A percentile compares a stretch with the other conserved stretches of the same genome.
phyloP scores from a whole-genome alignment of 176 grass and related monocot species.

The Metroxylon sagu region DNA sequence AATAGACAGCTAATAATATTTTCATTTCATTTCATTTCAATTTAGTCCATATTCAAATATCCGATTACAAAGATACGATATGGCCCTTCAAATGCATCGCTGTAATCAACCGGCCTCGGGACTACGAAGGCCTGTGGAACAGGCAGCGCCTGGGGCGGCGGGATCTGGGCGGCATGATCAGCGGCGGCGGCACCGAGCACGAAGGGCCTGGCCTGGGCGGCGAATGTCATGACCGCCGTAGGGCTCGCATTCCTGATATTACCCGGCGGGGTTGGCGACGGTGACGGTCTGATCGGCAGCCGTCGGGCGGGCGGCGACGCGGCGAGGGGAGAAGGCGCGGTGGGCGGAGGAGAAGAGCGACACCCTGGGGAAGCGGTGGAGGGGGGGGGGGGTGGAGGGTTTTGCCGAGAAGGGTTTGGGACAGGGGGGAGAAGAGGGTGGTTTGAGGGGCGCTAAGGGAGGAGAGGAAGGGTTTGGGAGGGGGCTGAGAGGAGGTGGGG shows the following conservation, averaged over 20 bases:
- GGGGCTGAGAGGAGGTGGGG: conserved; percentile 14
- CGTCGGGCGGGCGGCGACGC: conserved; percentile 4
- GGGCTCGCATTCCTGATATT: no score
- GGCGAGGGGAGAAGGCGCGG: conserved; percentile 10
- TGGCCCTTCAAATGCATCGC: no score
- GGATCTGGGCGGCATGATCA: conserved; percentile 17
- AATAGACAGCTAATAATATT: no score
- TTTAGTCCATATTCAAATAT: no score
- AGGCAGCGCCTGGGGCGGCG: conserved; percentile 11
- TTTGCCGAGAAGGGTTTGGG: conserved; percentile 26
- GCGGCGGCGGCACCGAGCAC: conserved; percentile 2
- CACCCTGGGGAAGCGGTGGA: conserved; percentile 11
- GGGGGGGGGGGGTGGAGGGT: conserved; percentile 20
- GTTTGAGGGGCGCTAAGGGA: conserved; percentile 7
- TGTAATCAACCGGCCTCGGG: no score
- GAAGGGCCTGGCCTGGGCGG: background rate
- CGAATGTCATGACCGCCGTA: background rate
- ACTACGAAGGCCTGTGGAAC: background rate
- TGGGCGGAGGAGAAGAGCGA: conserved; percentile 28
- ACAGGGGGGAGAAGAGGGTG: background rate
- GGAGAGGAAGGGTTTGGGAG: conserved; percentile 27
- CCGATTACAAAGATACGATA: no score
- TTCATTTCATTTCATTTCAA: no score
- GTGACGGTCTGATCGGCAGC: background rate
- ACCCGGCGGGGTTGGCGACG: no score